Conservation (phyloP, 2,329 filamentous ascomycete species). For the Elsinoe perseae region DNA sequence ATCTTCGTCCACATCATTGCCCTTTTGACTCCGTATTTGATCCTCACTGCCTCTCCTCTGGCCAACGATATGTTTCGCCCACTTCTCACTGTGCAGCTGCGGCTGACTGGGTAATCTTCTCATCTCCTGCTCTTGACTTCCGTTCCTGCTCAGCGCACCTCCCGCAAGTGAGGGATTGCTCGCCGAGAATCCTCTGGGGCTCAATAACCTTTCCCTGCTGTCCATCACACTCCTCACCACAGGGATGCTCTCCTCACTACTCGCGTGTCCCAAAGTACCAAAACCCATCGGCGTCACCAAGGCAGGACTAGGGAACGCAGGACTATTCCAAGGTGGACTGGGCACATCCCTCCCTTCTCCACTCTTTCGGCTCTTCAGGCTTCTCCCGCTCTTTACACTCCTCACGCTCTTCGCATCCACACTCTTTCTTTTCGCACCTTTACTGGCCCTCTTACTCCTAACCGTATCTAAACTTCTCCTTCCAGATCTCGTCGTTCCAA, state of each 20-base stretch:
- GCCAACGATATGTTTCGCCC: neutral
- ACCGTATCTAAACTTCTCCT: neutral
- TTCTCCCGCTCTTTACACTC: neutral
- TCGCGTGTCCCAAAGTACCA: neutral
- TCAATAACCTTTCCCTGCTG: neutral
- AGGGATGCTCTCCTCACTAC: neutral
- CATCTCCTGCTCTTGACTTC: neutral
- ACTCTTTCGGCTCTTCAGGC: neutral
- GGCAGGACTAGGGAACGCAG: neutral
- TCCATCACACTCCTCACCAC: neutral
- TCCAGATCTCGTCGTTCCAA: neutral
- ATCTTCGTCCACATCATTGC: neutral
- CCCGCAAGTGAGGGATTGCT: neutral
- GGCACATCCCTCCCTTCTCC: neutral
- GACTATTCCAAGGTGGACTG: neutral
- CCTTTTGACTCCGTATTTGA: neutral
- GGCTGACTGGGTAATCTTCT: neutral
- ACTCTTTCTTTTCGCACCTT: neutral
- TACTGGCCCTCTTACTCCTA: neutral
- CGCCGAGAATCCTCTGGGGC: neutral
- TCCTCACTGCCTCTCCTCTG: slow-evolving; percentile 3
- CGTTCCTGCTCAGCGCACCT: neutral
- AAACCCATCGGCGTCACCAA: neutral
- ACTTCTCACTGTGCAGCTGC: neutral
- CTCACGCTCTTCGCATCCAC: neutral